These are phyloP conservation scores for Aspergillus pseudoglaucus DNA, from an alignment of 2,329 filamentous ascomycete genomes.

Conservation along the genomic window DNA sequence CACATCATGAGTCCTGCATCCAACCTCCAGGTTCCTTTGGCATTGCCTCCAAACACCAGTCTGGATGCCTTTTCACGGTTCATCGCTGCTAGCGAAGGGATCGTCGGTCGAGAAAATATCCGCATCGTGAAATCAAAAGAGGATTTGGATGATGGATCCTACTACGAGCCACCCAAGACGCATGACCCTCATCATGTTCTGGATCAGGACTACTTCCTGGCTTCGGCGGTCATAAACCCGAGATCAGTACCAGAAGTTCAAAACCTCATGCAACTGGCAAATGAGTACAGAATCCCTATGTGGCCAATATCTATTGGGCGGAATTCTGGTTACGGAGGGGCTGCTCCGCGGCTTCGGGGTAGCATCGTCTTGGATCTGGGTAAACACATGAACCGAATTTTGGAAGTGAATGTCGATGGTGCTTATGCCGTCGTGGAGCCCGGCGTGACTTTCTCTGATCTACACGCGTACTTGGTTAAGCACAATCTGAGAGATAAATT, in stretches of 20 bases:
- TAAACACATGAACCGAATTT: conserved; percentile 46
- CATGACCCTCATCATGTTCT: conserved; percentile 38
- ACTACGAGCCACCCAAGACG: conserved; percentile 29
- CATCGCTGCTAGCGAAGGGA: conserved; percentile 2
- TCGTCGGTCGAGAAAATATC: conserved; percentile 22
- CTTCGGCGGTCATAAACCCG: conserved; percentile 34
- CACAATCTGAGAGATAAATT: background rate
- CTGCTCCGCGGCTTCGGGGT: conserved; percentile 41
- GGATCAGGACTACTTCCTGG: conserved; percentile 40
- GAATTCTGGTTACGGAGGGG: conserved; percentile 48
- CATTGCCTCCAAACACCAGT: conserved; percentile 15
- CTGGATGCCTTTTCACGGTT: background rate
- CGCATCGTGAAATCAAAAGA: conserved; percentile 11
- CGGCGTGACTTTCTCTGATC: conserved; percentile 48
- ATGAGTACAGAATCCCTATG: conserved; percentile 27
- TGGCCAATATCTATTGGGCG: conserved; percentile 35
- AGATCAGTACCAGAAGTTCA: conserved; percentile 9
- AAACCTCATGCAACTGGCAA: conserved; percentile 14
- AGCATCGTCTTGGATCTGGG: conserved; percentile 42
- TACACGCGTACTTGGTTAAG: conserved; percentile 34
- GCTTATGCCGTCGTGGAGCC: conserved; percentile 51
- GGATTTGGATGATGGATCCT: conserved; percentile 17
- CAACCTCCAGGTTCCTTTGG: conserved; percentile 3
- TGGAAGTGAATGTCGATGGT: conserved; percentile 46
- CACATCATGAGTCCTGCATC: background rate